These are phyloP conservation scores for Rubroboletus satanas DNA, from an alignment of 768 basidiomycete genomes.

Conservation along the genomic window DNA sequence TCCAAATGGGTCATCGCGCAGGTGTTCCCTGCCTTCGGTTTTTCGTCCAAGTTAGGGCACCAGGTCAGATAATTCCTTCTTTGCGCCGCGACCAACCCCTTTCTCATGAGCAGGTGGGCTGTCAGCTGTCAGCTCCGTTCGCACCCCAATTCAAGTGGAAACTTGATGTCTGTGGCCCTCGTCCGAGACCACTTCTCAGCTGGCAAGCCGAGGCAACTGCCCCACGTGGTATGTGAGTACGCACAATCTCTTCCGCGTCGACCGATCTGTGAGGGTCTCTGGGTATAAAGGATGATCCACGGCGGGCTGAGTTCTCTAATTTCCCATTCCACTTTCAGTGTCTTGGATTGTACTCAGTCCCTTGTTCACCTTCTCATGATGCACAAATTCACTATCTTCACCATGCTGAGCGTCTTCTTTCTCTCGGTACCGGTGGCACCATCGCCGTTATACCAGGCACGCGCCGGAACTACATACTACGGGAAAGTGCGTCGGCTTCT, in stretches of 20 bases:
- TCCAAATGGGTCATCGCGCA: neutral
- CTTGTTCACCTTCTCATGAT: slow-evolving; percentile 7
- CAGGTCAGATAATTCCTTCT: neutral
- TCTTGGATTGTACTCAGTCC: neutral
- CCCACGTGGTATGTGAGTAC: neutral
- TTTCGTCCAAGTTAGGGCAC: neutral
- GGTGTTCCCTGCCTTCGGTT: neutral
- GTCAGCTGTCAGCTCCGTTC: slow-evolving; percentile 1
- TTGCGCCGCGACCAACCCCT: neutral
- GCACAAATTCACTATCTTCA: slow-evolving; percentile 21
- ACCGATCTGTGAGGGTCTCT: slow-evolving; percentile 9
- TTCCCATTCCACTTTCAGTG: neutral
- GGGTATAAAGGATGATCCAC: slow-evolving; percentile 19
- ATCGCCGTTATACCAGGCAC: slow-evolving; percentile 23
- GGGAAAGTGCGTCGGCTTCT: slow-evolving; percentile 47
- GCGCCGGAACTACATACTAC: slow-evolving; percentile 37
- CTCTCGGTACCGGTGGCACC: slow-evolving; percentile 38
- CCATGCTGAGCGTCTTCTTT: slow-evolving; percentile 41
- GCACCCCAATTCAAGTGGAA: neutral
- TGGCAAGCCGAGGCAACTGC: neutral
- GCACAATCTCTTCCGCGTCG: slow-evolving; percentile 8
- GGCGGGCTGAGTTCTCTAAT: neutral
- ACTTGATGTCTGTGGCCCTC: slow-evolving; percentile 3
- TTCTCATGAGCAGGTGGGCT: neutral
- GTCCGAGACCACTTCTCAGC: slow-evolving; percentile 4